These are phyloP conservation scores for Fusarium tupiense DNA, from an alignment of 2,329 filamentous ascomycete species.

Conservation along the genomic window DNA sequence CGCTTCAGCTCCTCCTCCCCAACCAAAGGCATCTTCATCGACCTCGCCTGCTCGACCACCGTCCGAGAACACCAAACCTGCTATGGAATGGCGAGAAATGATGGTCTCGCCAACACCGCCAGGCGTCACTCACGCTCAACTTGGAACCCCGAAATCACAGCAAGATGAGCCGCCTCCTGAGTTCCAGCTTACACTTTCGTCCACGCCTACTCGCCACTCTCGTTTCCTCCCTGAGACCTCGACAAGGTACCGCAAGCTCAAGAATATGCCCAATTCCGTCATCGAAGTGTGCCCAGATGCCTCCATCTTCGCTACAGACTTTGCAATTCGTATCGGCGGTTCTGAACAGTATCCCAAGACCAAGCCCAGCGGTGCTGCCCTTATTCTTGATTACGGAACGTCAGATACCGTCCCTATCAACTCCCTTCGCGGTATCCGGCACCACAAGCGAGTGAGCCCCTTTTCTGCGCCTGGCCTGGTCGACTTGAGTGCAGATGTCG, in stretches of 20 bases:
- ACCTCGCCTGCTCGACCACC: slow-evolving; percentile 51
- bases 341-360: slow-evolving; percentile 63
- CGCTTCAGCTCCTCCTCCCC: slow-evolving; percentile 55
- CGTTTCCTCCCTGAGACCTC: slow-evolving; percentile 86
- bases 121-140: slow-evolving; percentile 61
- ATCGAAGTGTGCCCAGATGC: slow-evolving; percentile 94
- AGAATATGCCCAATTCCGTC: slow-evolving; percentile 71
- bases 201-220: slow-evolving; percentile 80
- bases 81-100: slow-evolving; percentile 81
- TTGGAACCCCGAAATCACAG: slow-evolving; percentile 63
- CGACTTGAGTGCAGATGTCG: slow-evolving; percentile 91
- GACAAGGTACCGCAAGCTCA: slow-evolving; percentile 79
- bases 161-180: slow-evolving; percentile 71
- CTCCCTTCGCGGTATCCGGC: slow-evolving; percentile 87
- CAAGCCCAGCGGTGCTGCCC: slow-evolving; percentile 79
- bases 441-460: slow-evolving; percentile 80
- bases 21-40: slow-evolving; percentile 28
- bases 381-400: slow-evolving; percentile 97
- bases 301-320: slow-evolving; percentile 80
- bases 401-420: slow-evolving; percentile 81
- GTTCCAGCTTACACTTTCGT: slow-evolving; percentile 85
- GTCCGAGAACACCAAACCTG: slow-evolving; percentile 51
- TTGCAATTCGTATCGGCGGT: slow-evolving; percentile 86
- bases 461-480: slow-evolving; percentile 83
- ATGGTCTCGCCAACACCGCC: slow-evolving; percentile 76